Evolutionary conservation across 768 basidiomycete genomes (phyloP).

Genomic region (Pulveroboletus sp.): DNA sequence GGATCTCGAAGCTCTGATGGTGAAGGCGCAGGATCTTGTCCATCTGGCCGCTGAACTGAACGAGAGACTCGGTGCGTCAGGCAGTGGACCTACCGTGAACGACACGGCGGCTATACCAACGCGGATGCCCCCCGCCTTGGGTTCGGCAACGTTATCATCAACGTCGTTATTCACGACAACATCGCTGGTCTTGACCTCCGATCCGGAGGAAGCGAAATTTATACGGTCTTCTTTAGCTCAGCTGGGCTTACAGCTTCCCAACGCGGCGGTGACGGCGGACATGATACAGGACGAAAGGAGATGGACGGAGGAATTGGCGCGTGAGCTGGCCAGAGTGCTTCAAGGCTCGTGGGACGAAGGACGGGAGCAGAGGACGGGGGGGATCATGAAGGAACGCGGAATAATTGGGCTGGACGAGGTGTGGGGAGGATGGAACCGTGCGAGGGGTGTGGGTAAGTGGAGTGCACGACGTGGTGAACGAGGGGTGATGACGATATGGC

Average conservation of each 20-base stretch:
- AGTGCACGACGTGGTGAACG: background rate
- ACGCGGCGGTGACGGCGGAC: slow-evolving; percentile 81
- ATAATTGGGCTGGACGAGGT: slow-evolving; percentile 87
- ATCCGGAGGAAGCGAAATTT: slow-evolving; percentile 81
- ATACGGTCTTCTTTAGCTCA: slow-evolving; percentile 87
- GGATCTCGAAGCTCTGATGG: slow-evolving; percentile 87
- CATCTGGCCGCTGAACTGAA: slow-evolving; percentile 84
- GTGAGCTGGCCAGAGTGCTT: slow-evolving; percentile 74
- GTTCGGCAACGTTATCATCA: slow-evolving; percentile 19
- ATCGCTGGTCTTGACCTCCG: slow-evolving; percentile 39
- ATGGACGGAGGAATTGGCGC: slow-evolving; percentile 78
- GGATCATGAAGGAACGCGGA: slow-evolving; percentile 76
- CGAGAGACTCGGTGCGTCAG: slow-evolving; percentile 60
- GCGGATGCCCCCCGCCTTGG: slow-evolving; percentile 17
- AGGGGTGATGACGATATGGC: background rate
- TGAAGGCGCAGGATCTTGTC: slow-evolving; percentile 91
- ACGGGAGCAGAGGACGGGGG: slow-evolving; percentile 27
- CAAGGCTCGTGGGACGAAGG: slow-evolving; percentile 36
- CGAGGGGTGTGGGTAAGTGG: slow-evolving; percentile 73
- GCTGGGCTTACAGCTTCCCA: slow-evolving; percentile 73
- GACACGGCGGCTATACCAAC: slow-evolving; percentile 7
- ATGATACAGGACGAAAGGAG: slow-evolving; percentile 78
- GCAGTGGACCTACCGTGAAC: slow-evolving; percentile 5
- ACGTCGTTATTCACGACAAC: slow-evolving; percentile 22
- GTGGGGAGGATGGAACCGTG: slow-evolving; percentile 95